A percentile compares a stretch with the other conserved stretches of the same genome.
Evolutionary conservation across 169 alveolate genomes (phyloP).

Genomic region (Plasmodium gaboni): DNA sequence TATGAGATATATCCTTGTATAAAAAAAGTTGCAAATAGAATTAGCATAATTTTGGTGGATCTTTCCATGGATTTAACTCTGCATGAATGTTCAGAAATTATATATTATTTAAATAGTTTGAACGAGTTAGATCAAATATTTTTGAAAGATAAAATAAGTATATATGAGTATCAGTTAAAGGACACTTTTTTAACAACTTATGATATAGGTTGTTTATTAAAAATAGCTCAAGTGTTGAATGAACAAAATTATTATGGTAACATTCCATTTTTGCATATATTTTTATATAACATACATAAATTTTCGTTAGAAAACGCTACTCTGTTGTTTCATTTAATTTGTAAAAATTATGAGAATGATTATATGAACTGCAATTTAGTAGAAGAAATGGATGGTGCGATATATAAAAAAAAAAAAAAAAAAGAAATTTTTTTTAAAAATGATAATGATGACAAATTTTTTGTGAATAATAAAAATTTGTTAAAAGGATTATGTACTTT

Average conservation of each 20-base stretch:
- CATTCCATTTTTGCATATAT: slow-evolving; percentile 29
- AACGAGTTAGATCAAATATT: slow-evolving; percentile 1
- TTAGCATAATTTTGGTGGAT: slow-evolving; percentile 12
- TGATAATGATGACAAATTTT: not conserved
- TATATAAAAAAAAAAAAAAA: not conserved
- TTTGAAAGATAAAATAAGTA: slow-evolving; percentile 26
- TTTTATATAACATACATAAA: slow-evolving; percentile 33
- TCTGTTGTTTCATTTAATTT: not conserved
- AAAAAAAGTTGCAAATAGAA: slow-evolving; percentile 9
- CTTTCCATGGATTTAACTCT: slow-evolving; percentile 16
- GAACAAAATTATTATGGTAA: not conserved
- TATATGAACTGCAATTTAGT: not conserved
- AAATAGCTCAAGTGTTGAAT: slow-evolving; percentile 15
- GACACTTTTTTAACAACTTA: not conserved
- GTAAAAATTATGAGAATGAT: slow-evolving; percentile 22
- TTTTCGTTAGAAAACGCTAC: slow-evolving; percentile 17
- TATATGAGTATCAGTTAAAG: slow-evolving; percentile 26
- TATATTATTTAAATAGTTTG: slow-evolving; percentile 8
- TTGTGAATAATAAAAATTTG: not conserved
- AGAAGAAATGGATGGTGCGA: not conserved
- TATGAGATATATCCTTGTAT: slow-evolving; percentile 1
- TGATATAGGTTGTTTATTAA: slow-evolving; percentile 40
- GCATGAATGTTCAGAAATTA: slow-evolving; percentile 52
- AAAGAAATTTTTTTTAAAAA: not conserved
- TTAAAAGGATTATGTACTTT: slow-evolving; percentile 40